Evolutionary conservation across 805 yeast species (phyloP), one percentile per base, ranked within the genome.

Genomic region (Candida ortonii): DNA sequence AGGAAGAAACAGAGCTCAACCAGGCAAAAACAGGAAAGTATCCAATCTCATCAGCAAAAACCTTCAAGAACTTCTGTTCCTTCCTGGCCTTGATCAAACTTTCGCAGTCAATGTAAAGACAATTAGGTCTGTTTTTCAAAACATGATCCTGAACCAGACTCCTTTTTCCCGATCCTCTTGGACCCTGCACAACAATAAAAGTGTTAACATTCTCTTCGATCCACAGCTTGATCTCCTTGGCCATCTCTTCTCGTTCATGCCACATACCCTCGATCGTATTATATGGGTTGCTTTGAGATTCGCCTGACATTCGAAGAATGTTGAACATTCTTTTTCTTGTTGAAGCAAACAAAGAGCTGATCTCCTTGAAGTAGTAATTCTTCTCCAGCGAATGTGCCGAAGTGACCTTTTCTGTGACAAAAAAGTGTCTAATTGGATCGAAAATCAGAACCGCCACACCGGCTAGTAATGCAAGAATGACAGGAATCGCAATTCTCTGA

Each of bases 11-110:
- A 2, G 83, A 75, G 56, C 86, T 86, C 41, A 89, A 64, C 96
- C 97, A 90, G 15, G 96, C 84, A 57, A 93, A 93, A 5, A 86
- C 80, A 1, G 98, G 98, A 66, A 76, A 86, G 59, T 93, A 93
- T 0, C 98, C 98, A 16, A 88, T 52, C 55, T 85, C 86, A 16
- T 63, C 64, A 0, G 97, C 87, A 13, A 86, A 73, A 33, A 72
- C 71, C 36, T 73, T 71, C 28, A 93, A 64, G 44, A 86, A 77
- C 20, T 70, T 70, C 3, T 80, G 68, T 44, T 88, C 96, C 21
- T 80, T 77, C 48, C 96, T 67, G 3, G 93, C 67, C 52, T 84
- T 85, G 14, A 75, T 70, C 35, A 93, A 61, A 24, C 67, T 66
- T 36, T 84, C 94, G 65, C 97, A 90, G 59, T 90, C 94, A 28